Evolutionary conservation across 2,329 filamentous ascomycete species (phyloP), one percentile per base, ranked within the genome.

Genomic region (Trichothecium roseum): DNA sequence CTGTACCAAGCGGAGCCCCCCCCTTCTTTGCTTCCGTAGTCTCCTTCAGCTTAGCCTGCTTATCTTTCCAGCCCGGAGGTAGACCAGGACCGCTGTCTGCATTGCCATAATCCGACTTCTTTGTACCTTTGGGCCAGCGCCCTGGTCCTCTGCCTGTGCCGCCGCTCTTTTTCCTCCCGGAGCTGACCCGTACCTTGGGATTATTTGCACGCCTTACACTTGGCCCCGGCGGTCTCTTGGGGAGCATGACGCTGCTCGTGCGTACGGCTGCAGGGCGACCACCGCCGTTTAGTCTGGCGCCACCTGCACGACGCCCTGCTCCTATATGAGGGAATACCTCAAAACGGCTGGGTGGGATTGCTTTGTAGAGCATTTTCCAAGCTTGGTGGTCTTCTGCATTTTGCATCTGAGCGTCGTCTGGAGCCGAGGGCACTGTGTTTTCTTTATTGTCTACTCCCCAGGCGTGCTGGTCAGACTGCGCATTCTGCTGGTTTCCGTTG

Each of bases 311-410:
- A 16, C 72, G 66, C 35, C 63, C 58, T 2, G 59, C 58, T 9
- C 60, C 62, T 8, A 82, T 59, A 0, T 81, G 74, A 8, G 85
- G 85, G 48, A 84, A 89, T 28, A 91, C 75, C 47, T 87, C 81
- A 54, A 86, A 93, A 24, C 84, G 74, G 2, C 67, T 76, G 0
- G 77, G 64, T 3, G 83, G 82, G 18, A 91, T 81, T 32, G 63
- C 56, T 12, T 60, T 59, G 48, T 78, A 77, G 3, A 62, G 51
- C 4, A 53, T 46, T 9, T 53, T 50, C 72, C 72, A 77, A 28
- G 57, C 49, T 50, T 7, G 34, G 28, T 3, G 48, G 43, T 3
- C 46, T 42, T 9, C 43, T 48, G 50, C 39, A 35, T 54, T 49
- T 22, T 49, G 40, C 2, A 28, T 29, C 26, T 36, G 13, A 5